Conservation (phyloP, 768 basidiomycete species). For the Chalciporus pseudorubinellus region DNA sequence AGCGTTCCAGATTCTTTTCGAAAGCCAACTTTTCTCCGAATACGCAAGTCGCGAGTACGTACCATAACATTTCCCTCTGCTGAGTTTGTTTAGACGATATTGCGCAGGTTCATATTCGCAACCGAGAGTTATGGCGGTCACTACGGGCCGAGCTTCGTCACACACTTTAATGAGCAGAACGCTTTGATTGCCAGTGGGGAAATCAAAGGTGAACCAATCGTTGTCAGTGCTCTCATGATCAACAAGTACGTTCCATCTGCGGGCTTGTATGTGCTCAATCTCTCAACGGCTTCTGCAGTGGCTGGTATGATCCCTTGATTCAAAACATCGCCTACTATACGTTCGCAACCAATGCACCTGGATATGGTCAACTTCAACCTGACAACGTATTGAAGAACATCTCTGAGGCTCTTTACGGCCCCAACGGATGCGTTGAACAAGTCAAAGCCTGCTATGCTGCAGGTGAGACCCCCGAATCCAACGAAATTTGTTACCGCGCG, state of each 20-base stretch:
- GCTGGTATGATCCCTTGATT: conserved; percentile 64
- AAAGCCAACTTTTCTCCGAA: conserved; percentile 49
- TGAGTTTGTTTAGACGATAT: neutral
- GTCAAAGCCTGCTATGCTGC: conserved; percentile 57
- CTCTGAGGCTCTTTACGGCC: conserved; percentile 46
- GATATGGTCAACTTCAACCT: conserved; percentile 61
- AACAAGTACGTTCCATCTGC: conserved; percentile 44
- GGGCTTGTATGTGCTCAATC: neutral
- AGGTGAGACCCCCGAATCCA: conserved; percentile 43
- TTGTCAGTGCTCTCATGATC: conserved; percentile 61
- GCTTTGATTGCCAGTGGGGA: conserved; percentile 42
- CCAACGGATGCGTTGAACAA: conserved; percentile 53
- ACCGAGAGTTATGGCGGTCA: conserved; percentile 72
- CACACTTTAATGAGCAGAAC: conserved; percentile 65
- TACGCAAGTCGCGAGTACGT: conserved; percentile 54
- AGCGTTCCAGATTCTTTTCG: conserved; percentile 62
- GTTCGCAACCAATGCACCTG: conserved; percentile 61
- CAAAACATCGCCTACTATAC: conserved; percentile 60
- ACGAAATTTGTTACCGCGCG: conserved; percentile 48
- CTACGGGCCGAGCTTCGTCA: conserved; percentile 63
- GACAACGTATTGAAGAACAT: conserved; percentile 44
- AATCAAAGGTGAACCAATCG: conserved; percentile 48
- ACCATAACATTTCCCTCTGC: neutral
- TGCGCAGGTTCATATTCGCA: conserved; percentile 53
- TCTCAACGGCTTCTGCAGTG: conserved; percentile 34